Evolutionary conservation across 1,284 basidiomycete species (phyloP).

Genomic region (Trametes polyzona): DNA sequence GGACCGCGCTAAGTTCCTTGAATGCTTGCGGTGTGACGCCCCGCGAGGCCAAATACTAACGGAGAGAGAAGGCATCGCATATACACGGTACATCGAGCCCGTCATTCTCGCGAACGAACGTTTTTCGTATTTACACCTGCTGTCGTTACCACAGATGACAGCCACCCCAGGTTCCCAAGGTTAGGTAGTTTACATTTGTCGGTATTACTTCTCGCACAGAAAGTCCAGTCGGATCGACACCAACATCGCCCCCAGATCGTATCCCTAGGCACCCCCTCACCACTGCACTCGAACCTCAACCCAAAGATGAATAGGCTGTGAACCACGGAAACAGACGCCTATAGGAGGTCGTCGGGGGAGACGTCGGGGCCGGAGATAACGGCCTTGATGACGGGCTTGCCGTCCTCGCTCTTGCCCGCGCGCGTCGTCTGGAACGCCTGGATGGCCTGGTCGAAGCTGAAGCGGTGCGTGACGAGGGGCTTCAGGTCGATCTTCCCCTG

Average conservation of each 20-base stretch:
- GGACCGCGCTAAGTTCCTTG: too few species aligned
- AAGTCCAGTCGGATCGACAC: neutral
- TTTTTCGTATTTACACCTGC: slow-evolving; percentile 5
- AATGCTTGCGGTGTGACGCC: too few species aligned
- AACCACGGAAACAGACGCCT: neutral
- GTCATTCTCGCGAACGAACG: neutral
- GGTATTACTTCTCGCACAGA: slow-evolving; percentile 10
- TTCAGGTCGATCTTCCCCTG: slow-evolving; percentile 85
- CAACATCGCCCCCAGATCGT: neutral
- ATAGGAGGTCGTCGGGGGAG: slow-evolving; percentile 31
- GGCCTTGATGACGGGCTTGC: slow-evolving; percentile 73
- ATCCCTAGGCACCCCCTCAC: neutral
- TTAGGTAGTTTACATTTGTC: slow-evolving; percentile 13
- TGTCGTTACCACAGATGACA: slow-evolving; percentile 17
- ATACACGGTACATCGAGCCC: too few species aligned
- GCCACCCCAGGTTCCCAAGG: slow-evolving; percentile 5
- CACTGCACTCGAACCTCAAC: neutral
- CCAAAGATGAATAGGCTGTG: neutral
- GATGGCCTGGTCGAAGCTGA: slow-evolving; percentile 73
- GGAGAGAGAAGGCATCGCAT: too few species aligned
- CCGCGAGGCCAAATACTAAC: neutral
- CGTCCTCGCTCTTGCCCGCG: slow-evolving; percentile 80
- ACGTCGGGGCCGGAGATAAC: slow-evolving; percentile 80
- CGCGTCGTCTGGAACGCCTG: slow-evolving; percentile 82
- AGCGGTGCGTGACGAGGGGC: slow-evolving; percentile 90